Evolutionary conservation across 352 stramenopile genomes (phyloP).

Genomic region (Plasmopara halstedii): DNA sequence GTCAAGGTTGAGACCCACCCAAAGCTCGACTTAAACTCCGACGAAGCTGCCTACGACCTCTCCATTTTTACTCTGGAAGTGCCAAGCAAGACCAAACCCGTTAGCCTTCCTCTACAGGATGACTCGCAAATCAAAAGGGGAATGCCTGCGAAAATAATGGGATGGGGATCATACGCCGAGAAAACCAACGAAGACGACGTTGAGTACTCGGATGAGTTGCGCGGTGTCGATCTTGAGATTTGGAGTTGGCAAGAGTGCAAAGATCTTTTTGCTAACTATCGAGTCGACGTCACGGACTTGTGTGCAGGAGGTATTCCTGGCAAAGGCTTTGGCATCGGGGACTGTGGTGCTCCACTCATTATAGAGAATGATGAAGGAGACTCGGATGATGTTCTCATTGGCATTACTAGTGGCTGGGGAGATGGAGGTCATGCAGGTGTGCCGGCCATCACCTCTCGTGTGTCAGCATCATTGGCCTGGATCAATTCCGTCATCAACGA

Average conservation of each 20-base stretch:
- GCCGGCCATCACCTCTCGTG: conserved; percentile 43
- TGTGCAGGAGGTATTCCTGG: conserved; percentile 28
- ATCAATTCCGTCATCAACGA: conserved; percentile 21
- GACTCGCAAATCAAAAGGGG: conserved; percentile 16
- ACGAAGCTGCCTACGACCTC: conserved; percentile 23
- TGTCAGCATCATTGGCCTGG: conserved; percentile 31
- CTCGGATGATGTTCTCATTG: conserved; percentile 29
- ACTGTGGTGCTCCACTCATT: conserved; percentile 42
- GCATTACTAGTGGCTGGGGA: conserved; percentile 41
- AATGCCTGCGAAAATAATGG: conserved; percentile 23
- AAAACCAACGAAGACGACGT: not conserved
- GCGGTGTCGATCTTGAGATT: conserved; percentile 26
- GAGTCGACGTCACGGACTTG: conserved; percentile 26
- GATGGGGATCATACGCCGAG: conserved; percentile 22
- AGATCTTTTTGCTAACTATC: conserved; percentile 1
- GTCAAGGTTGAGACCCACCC: conserved; percentile 16
- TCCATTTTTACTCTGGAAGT: conserved; percentile 34
- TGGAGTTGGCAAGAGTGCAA: conserved; percentile 27
- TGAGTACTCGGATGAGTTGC: conserved; percentile 17
- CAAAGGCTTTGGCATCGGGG: conserved; percentile 25
- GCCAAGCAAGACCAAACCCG: conserved; percentile 23
- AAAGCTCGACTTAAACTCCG: not conserved
- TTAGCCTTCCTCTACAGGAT: conserved; percentile 19
- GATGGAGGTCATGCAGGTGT: conserved; percentile 31
- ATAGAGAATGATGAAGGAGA: conserved; percentile 11